Percentiles rank a stretch among this genome's conserved stretches.
Conservation (phyloP, 768 basidiomycete genomes). For the Amanita polypyramis region DNA sequence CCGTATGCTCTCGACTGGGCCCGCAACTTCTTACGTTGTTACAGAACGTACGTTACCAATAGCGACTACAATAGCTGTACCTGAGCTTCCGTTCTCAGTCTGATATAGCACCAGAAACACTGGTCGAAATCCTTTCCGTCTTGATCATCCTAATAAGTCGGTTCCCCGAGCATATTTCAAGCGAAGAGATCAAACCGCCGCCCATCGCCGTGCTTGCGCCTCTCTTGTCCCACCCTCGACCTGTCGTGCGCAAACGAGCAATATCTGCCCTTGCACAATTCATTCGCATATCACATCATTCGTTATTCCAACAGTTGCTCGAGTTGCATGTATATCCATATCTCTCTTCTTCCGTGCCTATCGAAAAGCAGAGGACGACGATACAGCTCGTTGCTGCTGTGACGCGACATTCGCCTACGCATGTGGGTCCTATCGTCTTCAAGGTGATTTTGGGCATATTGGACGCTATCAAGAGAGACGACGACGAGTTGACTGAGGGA, state of each 20-base stretch:
- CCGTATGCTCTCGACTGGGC: constrained; percentile 75
- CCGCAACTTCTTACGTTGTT: constrained; percentile 77
- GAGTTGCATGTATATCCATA: constrained; percentile 49
- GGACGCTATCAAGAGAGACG: constrained; percentile 59
- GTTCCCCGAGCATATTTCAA: constrained; percentile 61
- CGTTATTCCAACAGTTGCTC: constrained; percentile 53
- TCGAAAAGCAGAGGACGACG: constrained; percentile 69
- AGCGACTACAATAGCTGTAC: not conserved
- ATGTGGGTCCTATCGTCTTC: constrained; percentile 48
- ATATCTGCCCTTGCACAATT: constrained; percentile 82
- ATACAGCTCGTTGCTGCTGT: constrained; percentile 75
- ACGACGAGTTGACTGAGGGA: constrained; percentile 77
- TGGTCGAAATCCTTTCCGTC: constrained; percentile 76
- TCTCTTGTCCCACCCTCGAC: constrained; percentile 62
- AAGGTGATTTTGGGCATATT: constrained; percentile 65
- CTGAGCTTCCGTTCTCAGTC: constrained; percentile 26
- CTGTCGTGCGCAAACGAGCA: constrained; percentile 88
- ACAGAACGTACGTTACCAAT: constrained; percentile 45
- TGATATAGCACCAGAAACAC: constrained; percentile 66
- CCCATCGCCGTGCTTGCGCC: constrained; percentile 63
- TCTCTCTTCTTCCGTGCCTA: constrained; percentile 35
- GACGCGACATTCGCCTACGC: constrained; percentile 60
- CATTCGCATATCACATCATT: constrained; percentile 58
- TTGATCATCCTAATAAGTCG: constrained; percentile 82
- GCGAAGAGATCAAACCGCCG: constrained; percentile 38